Conservation (phyloP, 331 rosid genomes). For the Arachis monticola region DNA sequence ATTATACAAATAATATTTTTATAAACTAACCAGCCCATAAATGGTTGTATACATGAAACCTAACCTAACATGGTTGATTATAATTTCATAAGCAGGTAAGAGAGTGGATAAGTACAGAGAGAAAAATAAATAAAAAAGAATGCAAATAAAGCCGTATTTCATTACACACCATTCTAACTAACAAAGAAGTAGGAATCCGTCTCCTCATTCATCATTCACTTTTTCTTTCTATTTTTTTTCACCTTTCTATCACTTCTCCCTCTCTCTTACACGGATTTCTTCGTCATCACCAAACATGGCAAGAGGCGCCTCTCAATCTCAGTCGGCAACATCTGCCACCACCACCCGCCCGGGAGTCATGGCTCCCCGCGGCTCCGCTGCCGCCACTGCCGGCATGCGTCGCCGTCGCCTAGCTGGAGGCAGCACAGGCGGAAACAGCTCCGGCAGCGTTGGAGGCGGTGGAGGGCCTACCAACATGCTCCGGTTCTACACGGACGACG, state of each 20-base stretch:
- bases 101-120: neutral
- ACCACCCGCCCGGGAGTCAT: constrained; percentile 65
- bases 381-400: constrained; percentile 88
- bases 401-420: constrained; percentile 70
- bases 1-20: too few relatives aligned
- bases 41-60: too few relatives aligned
- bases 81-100: too few relatives aligned
- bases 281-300: constrained; percentile 48
- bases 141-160: neutral
- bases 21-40: too few relatives aligned
- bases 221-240: neutral
- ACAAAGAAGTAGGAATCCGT: neutral
- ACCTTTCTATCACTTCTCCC: neutral
- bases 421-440: constrained; percentile 32
- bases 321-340: constrained; percentile 63
- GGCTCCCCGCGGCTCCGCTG: constrained; percentile 95
- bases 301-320: constrained; percentile 89
- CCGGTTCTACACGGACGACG: constrained; percentile 95
- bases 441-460: constrained; percentile 45
- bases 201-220: neutral
- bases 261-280: neutral
- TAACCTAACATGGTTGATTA: too few relatives aligned
- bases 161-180: neutral
- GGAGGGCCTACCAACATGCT: constrained; percentile 75
- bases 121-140: constrained; percentile 5